phyloP scores from a whole-genome alignment of 2,329 filamentous ascomycete species.

The Claviceps capensis region DNA sequence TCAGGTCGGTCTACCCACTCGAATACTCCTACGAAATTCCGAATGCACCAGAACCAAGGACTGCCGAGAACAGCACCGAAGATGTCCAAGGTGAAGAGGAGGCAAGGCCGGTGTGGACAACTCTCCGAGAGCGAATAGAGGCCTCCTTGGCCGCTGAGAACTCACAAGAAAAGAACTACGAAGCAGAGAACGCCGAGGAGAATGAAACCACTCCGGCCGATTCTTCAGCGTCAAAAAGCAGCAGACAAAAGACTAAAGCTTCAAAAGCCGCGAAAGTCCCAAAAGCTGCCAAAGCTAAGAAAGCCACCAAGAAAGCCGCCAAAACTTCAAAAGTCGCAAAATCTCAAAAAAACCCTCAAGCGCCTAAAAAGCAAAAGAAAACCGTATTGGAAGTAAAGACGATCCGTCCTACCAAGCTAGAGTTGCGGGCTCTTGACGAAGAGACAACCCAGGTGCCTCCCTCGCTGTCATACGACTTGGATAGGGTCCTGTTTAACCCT shows the following conservation, averaged over 20 bases:
- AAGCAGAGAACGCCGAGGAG: background rate
- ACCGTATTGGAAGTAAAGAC: constrained; percentile 14
- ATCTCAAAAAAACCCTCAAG: background rate
- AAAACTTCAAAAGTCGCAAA: background rate
- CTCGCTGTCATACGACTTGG: constrained; percentile 57
- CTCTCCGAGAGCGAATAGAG: constrained; percentile 16
- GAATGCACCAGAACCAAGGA: background rate
- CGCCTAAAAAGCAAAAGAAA: background rate
- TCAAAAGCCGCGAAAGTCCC: background rate
- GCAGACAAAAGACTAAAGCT: background rate
- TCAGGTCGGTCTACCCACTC: background rate
- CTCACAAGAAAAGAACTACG: background rate
- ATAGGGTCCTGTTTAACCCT: constrained; percentile 88
- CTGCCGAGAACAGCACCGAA: background rate
- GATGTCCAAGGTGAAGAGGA: background rate
- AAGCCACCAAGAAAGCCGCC: background rate
- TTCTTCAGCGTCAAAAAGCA: background rate
- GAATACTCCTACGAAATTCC: background rate
- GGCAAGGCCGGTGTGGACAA: constrained; percentile 15
- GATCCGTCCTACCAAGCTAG: constrained; percentile 13
- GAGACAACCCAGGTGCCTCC: constrained; percentile 22
- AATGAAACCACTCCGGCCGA: background rate
- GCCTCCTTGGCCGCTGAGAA: background rate
- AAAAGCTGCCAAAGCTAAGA: background rate
- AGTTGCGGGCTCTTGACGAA: constrained; percentile 19